Base-by-base conservation (phyloP, 2,329 filamentous ascomycete species). In the Xylaria sp. region DNA sequence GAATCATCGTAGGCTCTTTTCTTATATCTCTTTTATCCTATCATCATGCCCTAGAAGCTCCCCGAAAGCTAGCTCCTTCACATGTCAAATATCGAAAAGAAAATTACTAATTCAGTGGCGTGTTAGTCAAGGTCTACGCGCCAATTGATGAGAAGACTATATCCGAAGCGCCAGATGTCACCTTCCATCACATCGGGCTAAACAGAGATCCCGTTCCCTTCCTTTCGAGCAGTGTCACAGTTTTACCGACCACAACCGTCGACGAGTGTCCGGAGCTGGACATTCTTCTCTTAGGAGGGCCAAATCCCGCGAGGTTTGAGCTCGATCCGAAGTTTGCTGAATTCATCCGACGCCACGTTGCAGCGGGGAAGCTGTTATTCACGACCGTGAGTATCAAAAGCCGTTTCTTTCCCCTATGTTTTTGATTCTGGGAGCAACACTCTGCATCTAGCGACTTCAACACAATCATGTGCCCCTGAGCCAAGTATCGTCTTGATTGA, bases 341-440 rank as follows among this genome's bases (percentile, higher is more conserved):
- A n/a, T 68, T 68, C 21, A 68, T 68, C 18, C 66, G 66, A 9
- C 66, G 66, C 10, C 66, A 68, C 35, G 66, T 68, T n/a, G 66
- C 66, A n/a, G 32, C 66, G 27, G 66, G 66, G 12, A 68, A 68
- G 18, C 10, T 27, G 5, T 12, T 68, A 2, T 65, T 68, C 1
- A 68, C 66, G 2, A 68, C 40, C 1, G 65, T 67, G 29, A 67
- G 65, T 67, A 40, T 21, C 12, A 44, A 18, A 3, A 55, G 12
- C 12, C 9, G 21, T 50, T 51, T 1, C 9, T n/a, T 18, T 18
- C 6, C 18, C 0, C 5, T 23, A 5, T 6, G 37, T 40, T 47
- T 27, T n/a, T 10, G 21, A 1, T 53, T 47, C 0, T n/a, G n/a
- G n/a, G n/a, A n/a, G n/a, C n/a, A n/a, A n/a, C n/a, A n/a, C n/a